Percentiles rank a stretch among this genome's conserved stretches.
Conservation (phyloP, 192 early-diverging fungal species). For the Spinellus fusiger region DNA sequence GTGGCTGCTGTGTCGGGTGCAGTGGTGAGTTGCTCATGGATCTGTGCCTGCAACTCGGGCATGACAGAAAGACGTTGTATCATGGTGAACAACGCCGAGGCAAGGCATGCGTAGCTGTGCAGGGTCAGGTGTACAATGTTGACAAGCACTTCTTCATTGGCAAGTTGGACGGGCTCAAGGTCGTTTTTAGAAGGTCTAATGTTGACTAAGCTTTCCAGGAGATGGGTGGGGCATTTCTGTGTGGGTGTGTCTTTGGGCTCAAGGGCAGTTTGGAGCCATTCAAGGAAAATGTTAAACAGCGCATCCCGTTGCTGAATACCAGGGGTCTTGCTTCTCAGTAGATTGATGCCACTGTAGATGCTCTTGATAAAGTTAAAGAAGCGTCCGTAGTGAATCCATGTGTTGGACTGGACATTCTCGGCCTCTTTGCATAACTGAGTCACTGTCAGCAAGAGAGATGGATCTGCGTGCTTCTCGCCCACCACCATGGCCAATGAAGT, state of each 20-base stretch:
- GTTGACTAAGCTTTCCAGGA: neutral
- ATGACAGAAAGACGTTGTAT: constrained; percentile 36
- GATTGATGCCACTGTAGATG: neutral
- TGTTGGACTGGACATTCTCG: neutral
- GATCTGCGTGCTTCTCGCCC: constrained; percentile 11
- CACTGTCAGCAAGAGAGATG: constrained; percentile 1
- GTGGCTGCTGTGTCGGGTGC: neutral
- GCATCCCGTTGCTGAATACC: neutral
- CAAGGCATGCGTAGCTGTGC: constrained; percentile 22
- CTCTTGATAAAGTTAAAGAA: neutral
- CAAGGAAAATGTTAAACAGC: constrained; percentile 3
- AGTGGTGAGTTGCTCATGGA: constrained; percentile 22
- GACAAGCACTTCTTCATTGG: constrained; percentile 19
- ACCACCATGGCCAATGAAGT: constrained; percentile 11
- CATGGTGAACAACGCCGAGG: constrained; percentile 19
- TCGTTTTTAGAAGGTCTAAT: constrained; percentile 18
- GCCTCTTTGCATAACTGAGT: neutral
- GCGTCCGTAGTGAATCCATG: neutral
- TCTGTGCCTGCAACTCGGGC: constrained; percentile 30
- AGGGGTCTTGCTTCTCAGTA: neutral
- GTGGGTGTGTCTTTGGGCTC: neutral
- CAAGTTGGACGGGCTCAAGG: constrained; percentile 15
- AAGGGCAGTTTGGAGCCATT: constrained; percentile 4
- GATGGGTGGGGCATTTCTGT: neutral
- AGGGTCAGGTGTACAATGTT: constrained; percentile 29